Evolutionary conservation across 1,284 basidiomycete species (phyloP).

Genomic region (Cryptococcus amylolentus): DNA sequence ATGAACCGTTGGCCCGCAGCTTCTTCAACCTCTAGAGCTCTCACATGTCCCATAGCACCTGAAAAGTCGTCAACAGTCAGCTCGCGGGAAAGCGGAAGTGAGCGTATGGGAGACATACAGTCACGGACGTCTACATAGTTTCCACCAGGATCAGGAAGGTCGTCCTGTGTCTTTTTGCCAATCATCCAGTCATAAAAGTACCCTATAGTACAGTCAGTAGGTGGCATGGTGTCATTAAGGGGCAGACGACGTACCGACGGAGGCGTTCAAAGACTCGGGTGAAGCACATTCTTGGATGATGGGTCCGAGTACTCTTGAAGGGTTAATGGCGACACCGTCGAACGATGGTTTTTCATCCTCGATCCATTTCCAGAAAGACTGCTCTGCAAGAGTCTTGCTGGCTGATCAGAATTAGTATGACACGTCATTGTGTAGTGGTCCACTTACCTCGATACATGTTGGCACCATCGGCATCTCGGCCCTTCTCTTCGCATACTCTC

Average conservation of each 20-base stretch:
- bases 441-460: conserved; percentile 37
- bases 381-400: conserved; percentile 4
- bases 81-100: too few relatives aligned
- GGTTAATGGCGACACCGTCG: conserved; percentile 60
- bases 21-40: conserved; percentile 56
- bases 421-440: conserved; percentile 36
- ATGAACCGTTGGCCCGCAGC: conserved; percentile 64
- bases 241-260: conserved; percentile 38
- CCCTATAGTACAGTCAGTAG: conserved; percentile 7
- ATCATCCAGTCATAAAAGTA: conserved; percentile 48
- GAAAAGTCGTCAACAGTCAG: not conserved
- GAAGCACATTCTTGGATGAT: conserved; percentile 56
- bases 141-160: conserved; percentile 39
- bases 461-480: conserved; percentile 57
- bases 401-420: not conserved
- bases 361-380: conserved; percentile 55
- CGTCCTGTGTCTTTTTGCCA: conserved; percentile 47
- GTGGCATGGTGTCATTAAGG: not conserved
- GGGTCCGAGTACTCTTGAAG: conserved; percentile 54
- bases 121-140: conserved; percentile 60
- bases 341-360: conserved; percentile 57
- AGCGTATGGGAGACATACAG: conserved; percentile 10
- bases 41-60: conserved; percentile 59
- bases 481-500: conserved; percentile 55
- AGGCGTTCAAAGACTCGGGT: conserved; percentile 58